Evolutionary conservation across 108 stramenopile genomes (phyloP).

Genomic region (Fistulifera solaris): DNA sequence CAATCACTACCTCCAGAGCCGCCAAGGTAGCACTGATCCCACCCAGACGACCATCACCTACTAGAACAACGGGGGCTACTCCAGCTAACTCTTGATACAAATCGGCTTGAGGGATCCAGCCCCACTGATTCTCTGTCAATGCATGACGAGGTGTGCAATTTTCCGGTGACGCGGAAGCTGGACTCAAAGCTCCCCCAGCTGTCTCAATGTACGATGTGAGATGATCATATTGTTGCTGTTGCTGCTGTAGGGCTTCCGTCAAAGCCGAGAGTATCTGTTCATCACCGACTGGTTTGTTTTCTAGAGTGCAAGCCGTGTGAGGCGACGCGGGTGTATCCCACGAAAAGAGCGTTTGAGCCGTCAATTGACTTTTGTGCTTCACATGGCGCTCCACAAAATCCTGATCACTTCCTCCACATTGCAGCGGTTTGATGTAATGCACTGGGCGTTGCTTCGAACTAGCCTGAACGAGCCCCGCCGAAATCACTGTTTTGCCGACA

Average conservation of each 20-base stretch:
- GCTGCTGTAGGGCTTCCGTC: conserved; percentile 12
- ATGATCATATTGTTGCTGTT: background rate
- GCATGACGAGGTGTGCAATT: conserved; percentile 33
- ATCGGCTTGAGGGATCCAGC: conserved; percentile 92
- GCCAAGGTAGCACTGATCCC: conserved; percentile 89
- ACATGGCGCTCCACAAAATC: conserved; percentile 38
- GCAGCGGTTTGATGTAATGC: conserved; percentile 92
- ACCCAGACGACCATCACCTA: conserved; percentile 90
- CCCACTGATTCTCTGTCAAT: conserved; percentile 35
- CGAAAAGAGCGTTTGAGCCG: conserved; percentile 55
- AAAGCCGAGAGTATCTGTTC: conserved; percentile 52
- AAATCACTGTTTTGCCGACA: conserved; percentile 90
- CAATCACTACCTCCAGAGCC: conserved; percentile 73
- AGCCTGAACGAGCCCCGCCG: conserved; percentile 73
- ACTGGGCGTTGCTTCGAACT: conserved; percentile 11
- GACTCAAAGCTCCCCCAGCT: conserved; percentile 83
- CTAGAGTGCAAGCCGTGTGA: conserved; percentile 70
- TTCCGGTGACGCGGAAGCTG: conserved; percentile 68
- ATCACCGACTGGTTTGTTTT: conserved; percentile 65
- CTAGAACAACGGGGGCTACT: conserved; percentile 62
- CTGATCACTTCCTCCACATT: conserved; percentile 84
- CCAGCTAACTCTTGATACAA: conserved; percentile 55
- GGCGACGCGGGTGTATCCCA: conserved; percentile 89
- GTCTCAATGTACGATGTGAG: conserved; percentile 54
- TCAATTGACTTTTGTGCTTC: conserved; percentile 12